phyloP scores from a whole-genome alignment of 768 basidiomycete genomes.

The Termitomyces titanicus region DNA sequence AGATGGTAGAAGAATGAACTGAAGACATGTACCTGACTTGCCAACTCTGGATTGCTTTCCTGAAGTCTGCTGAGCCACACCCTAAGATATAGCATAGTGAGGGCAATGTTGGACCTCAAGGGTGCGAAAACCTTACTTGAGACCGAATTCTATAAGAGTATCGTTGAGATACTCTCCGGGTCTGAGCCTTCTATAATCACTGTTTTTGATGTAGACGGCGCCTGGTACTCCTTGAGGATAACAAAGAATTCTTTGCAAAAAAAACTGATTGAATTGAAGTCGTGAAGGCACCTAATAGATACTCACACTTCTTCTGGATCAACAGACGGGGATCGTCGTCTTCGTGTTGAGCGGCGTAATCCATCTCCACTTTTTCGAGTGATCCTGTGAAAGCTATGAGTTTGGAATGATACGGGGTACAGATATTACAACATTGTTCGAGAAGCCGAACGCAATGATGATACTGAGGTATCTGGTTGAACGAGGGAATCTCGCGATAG shows the following conservation, averaged over 20 bases:
- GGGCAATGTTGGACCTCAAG: background rate
- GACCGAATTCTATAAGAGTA: slow-evolving; percentile 92
- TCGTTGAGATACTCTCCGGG: slow-evolving; percentile 92
- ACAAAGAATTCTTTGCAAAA: slow-evolving; percentile 57
- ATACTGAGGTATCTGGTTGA: background rate
- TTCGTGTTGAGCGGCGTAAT: slow-evolving; percentile 16
- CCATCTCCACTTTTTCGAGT: background rate
- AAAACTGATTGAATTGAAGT: background rate
- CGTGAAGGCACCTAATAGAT: background rate
- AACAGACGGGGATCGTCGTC: slow-evolving; percentile 17
- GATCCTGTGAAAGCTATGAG: background rate
- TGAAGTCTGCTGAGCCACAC: slow-evolving; percentile 65
- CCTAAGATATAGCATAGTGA: slow-evolving; percentile 34
- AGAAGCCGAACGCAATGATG: slow-evolving; percentile 5
- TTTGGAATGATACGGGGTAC: background rate
- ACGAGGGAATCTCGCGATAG: slow-evolving; percentile 3
- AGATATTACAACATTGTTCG: background rate
- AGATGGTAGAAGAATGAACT: slow-evolving; percentile 99
- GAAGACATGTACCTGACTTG: slow-evolving; percentile 82
- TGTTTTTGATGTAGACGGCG: slow-evolving; percentile 77
- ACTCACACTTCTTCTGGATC: slow-evolving; percentile 69
- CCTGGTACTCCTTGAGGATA: slow-evolving; percentile 71
- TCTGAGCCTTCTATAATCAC: slow-evolving; percentile 70
- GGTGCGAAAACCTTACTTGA: slow-evolving; percentile 60
- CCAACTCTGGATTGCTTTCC: slow-evolving; percentile 52